A percentile compares a stretch with the other conserved stretches of the same genome.
These are phyloP conservation scores for Vigna hirtella DNA, from an alignment of 306 rosid genomes.

Conservation along the genomic window DNA sequence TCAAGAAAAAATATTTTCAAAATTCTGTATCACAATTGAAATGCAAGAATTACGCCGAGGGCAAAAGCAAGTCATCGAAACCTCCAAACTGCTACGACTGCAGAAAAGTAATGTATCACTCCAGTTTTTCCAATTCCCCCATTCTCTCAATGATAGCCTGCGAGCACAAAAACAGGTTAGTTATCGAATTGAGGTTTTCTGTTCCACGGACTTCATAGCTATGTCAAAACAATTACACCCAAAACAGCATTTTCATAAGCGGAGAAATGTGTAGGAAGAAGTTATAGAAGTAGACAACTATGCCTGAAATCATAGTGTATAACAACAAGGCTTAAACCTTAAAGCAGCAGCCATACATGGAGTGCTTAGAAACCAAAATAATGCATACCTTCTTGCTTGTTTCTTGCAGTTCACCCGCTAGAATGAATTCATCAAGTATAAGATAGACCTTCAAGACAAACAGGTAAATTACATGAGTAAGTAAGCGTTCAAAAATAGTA, in stretches of 20 bases:
- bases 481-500: neutral
- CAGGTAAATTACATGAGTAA: slow-evolving; percentile 33
- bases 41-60: slow-evolving; percentile 40
- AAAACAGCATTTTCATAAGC: slow-evolving; percentile 14
- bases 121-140: slow-evolving; percentile 66
- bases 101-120: slow-evolving; percentile 33
- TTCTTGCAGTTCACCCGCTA: slow-evolving; percentile 66
- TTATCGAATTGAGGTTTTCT: slow-evolving; percentile 16
- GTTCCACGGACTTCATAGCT: neutral
- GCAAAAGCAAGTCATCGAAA: slow-evolving; percentile 27
- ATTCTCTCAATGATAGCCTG: slow-evolving; percentile 67
- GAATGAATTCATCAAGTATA: slow-evolving; percentile 66
- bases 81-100: slow-evolving; percentile 37
- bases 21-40: slow-evolving; percentile 46
- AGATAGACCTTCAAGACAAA: slow-evolving; percentile 57
- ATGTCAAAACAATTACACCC: neutral
- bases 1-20: slow-evolving; percentile 34
- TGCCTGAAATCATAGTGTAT: neutral
- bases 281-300: neutral
- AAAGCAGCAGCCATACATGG: slow-evolving; percentile 1
- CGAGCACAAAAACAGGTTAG: slow-evolving; percentile 27
- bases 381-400: slow-evolving; percentile 62
- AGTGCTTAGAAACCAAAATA: slow-evolving; percentile 24
- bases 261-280: slow-evolving; percentile 9
- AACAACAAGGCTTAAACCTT: slow-evolving; percentile 7